A percentile compares a stretch with the other conserved stretches of the same genome.
phyloP scores from a whole-genome alignment of 176 grass and related monocot species.

The Otatea glauca region DNA sequence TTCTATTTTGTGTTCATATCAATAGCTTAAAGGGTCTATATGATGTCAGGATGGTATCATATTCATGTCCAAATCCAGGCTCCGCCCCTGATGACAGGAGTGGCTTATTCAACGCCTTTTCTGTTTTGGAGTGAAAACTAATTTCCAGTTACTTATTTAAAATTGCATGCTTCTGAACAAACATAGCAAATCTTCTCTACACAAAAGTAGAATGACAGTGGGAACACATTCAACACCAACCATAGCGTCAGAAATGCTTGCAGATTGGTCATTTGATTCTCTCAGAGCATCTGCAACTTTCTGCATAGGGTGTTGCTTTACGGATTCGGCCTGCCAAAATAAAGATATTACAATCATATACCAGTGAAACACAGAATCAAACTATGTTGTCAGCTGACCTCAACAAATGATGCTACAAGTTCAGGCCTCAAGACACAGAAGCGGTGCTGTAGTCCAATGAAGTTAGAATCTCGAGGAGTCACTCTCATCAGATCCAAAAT shows the following conservation, averaged over 20 bases:
- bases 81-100: neutral
- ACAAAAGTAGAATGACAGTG: neutral
- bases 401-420: conserved; percentile 82
- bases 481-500: conserved; percentile 99
- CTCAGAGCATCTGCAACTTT: conserved; percentile 32
- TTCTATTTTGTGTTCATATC: too few species aligned
- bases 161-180: conserved; percentile 22
- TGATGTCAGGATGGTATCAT: too few species aligned
- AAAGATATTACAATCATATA: conserved; percentile 25
- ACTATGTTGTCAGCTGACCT: conserved; percentile 53
- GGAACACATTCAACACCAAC: conserved; percentile 26
- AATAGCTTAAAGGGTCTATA: too few species aligned
- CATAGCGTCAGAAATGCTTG: conserved; percentile 40
- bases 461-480: conserved; percentile 98
- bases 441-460: conserved; percentile 80
- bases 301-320: conserved; percentile 35
- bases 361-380: neutral
- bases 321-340: conserved; percentile 53
- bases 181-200: neutral
- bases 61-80: too few species aligned
- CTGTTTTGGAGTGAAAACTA: neutral
- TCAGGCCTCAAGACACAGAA: conserved; percentile 95
- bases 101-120: neutral
- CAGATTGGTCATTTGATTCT: conserved; percentile 38
- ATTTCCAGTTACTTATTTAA: neutral